Percentiles rank a stretch among this genome's conserved stretches.
phyloP scores from a whole-genome alignment of 805 yeast genomes.

The Metschnikowia koreensis region DNA sequence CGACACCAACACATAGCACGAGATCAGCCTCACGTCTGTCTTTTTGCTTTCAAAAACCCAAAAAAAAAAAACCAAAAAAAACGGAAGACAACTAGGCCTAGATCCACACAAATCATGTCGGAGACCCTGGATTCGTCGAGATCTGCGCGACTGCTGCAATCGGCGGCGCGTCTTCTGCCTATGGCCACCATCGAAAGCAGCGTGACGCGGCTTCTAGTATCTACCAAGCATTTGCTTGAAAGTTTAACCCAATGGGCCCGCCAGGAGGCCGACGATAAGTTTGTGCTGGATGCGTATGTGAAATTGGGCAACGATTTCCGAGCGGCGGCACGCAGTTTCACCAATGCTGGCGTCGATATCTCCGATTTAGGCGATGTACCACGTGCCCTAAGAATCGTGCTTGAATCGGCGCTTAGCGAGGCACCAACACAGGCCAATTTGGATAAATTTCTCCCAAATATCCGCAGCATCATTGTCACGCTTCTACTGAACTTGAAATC shows the following conservation, averaged over 20 bases:
- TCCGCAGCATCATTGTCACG: conserved; percentile 80
- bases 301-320: conserved; percentile 91
- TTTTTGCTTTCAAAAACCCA: too few relatives aligned
- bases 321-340: conserved; percentile 76
- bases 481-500: conserved; percentile 75
- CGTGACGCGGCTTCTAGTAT: conserved; percentile 74
- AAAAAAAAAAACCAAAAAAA: too few relatives aligned
- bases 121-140: conserved; percentile 2
- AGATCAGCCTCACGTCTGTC: too few relatives aligned
- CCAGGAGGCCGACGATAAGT: conserved; percentile 71
- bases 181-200: conserved; percentile 67
- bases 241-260: conserved; percentile 88
- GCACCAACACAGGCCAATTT: conserved; percentile 80
- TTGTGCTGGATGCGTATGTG: conserved; percentile 88
- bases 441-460: conserved; percentile 77
- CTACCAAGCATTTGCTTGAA: conserved; percentile 86
- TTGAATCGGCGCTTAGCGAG: conserved; percentile 84
- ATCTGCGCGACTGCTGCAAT: neutral
- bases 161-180: conserved; percentile 18
- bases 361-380: conserved; percentile 91
- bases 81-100: too few relatives aligned
- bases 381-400: conserved; percentile 65
- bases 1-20: too few relatives aligned
- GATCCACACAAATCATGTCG: neutral
- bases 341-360: conserved; percentile 74